Conservation (phyloP, 108 stramenopile genomes). For the Nannochloropsis salina region DNA sequence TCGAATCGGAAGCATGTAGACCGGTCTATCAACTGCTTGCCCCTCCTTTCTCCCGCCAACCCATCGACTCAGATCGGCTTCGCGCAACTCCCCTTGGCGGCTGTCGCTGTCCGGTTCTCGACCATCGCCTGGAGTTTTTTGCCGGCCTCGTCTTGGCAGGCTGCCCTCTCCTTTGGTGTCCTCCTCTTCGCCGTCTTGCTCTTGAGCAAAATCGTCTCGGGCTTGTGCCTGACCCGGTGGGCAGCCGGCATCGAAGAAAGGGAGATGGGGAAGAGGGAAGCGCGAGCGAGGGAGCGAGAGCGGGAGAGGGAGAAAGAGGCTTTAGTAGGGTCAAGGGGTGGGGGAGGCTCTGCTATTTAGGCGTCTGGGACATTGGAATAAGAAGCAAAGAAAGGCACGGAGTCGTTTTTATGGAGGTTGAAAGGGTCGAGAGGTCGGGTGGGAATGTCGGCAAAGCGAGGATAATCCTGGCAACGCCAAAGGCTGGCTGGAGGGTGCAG, state of each 20-base stretch:
- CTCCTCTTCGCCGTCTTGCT: background rate
- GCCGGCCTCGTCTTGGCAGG: background rate
- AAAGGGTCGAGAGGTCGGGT: too few species aligned
- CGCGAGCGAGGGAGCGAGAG: background rate
- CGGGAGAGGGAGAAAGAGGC: background rate
- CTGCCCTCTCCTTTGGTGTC: background rate
- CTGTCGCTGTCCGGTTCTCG: background rate
- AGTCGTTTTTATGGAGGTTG: too few species aligned
- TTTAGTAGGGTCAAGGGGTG: background rate
- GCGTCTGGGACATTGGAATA: background rate
- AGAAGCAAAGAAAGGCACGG: background rate
- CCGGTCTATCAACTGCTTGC: background rate
- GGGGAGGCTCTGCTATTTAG: background rate
- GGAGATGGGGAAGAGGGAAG: background rate
- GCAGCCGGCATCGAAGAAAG: background rate
- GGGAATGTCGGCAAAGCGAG: too few species aligned
- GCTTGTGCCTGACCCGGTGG: background rate
- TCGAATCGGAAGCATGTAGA: background rate
- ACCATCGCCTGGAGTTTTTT: conserved; percentile 1
- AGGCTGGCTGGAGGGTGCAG: background rate
- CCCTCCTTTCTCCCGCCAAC: background rate
- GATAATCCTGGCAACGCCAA: background rate
- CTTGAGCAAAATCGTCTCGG: background rate
- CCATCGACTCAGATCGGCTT: conserved; percentile 25
- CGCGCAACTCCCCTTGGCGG: conserved; percentile 27